These are phyloP conservation scores for Plasmopara viticola DNA, from an alignment of 352 stramenopile species.

Conservation along the genomic window DNA sequence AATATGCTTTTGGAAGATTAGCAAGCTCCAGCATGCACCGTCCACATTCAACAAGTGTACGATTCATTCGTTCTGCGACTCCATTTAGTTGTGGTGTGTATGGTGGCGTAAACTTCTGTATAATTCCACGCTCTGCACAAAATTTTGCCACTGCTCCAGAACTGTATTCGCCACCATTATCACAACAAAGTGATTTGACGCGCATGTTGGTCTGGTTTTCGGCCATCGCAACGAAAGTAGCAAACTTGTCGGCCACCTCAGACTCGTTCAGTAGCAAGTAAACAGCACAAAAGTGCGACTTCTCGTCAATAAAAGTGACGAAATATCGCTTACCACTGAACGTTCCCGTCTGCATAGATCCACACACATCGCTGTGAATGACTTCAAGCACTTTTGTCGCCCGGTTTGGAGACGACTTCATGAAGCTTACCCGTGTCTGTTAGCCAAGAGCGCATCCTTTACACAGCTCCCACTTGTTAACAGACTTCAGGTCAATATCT, in stretches of 20 bases:
- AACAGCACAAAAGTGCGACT: not conserved
- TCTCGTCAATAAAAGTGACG: not conserved
- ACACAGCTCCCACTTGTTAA: not conserved
- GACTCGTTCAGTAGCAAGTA: not conserved
- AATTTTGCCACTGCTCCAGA: not conserved
- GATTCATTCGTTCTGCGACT: not conserved
- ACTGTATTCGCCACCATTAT: too few relatives aligned
- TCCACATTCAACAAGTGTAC: too few relatives aligned
- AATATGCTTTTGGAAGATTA: too few relatives aligned
- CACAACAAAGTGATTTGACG: too few relatives aligned
- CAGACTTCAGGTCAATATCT: too few relatives aligned
- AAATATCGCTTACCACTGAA: too few relatives aligned
- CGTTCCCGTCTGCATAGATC: too few relatives aligned
- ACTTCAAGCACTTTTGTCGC: too few relatives aligned
- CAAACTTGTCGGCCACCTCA: not conserved
- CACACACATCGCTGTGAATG: too few relatives aligned
- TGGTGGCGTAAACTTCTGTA: not conserved
- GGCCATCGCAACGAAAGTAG: too few relatives aligned
- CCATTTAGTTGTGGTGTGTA: not conserved
- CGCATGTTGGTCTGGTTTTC: too few relatives aligned
- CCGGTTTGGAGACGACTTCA: not conserved
- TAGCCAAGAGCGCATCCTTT: not conserved
- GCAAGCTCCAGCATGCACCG: too few relatives aligned
- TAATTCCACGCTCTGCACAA: not conserved
- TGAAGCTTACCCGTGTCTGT: not conserved